These are phyloP conservation scores for Hordeum pubiflorum DNA, from an alignment of 202 grass and related monocot species.

Conservation along the genomic window DNA sequence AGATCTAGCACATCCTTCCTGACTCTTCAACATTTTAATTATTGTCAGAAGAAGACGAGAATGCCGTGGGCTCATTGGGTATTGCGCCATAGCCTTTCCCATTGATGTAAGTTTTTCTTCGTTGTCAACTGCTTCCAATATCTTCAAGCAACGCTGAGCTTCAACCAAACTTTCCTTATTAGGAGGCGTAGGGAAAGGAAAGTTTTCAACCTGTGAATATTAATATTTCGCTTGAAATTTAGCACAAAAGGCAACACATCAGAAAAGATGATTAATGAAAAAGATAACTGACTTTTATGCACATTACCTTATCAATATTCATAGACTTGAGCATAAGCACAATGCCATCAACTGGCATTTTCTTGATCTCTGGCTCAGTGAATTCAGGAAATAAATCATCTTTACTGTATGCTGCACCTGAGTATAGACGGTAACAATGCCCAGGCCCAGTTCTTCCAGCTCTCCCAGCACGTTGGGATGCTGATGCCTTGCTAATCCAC, in stretches of 20 bases:
- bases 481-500: slow-evolving; percentile 99
- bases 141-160: slow-evolving; percentile 69
- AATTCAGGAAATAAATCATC: slow-evolving; percentile 92
- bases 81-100: slow-evolving; percentile 84
- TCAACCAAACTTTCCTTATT: slow-evolving; percentile 67
- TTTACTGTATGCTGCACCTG: slow-evolving; percentile 86
- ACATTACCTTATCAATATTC: slow-evolving; percentile 71
- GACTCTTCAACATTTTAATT: slow-evolving; percentile 69
- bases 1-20: slow-evolving; percentile 39
- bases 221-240: background rate
- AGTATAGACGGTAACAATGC: slow-evolving; percentile 90
- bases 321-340: slow-evolving; percentile 93
- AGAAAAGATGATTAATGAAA: slow-evolving; percentile 25
- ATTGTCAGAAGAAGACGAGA: slow-evolving; percentile 80
- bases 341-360: slow-evolving; percentile 82
- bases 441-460: slow-evolving; percentile 90
- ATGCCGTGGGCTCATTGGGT: slow-evolving; percentile 87
- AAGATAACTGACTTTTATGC: background rate
- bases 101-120: slow-evolving; percentile 58
- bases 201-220: slow-evolving; percentile 73
- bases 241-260: background rate
- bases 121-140: slow-evolving; percentile 71
- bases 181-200: slow-evolving; percentile 87
- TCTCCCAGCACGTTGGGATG: slow-evolving; percentile 80
- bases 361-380: slow-evolving; percentile 74